A percentile compares a stretch with the other conserved stretches of the same genome.
Evolutionary conservation across 2,329 filamentous ascomycete species (phyloP).

Genomic region (Ploettnerulaceae sp.): DNA sequence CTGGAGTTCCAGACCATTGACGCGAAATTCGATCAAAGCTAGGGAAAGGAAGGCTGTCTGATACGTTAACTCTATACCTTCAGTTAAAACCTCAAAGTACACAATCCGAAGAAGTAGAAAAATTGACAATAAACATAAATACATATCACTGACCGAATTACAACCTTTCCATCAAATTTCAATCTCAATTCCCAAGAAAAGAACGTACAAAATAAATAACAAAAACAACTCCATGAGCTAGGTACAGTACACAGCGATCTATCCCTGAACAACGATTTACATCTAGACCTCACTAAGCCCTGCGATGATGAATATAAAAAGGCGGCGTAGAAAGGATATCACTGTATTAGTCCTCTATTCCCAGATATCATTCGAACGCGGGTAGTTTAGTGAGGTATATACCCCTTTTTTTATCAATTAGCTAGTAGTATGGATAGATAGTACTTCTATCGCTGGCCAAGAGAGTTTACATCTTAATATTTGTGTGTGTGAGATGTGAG

Average conservation of each 20-base stretch:
- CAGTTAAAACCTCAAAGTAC: too few species aligned
- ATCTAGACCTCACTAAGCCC: conserved; percentile 76
- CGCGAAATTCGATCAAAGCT: too few species aligned
- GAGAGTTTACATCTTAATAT: conserved; percentile 63
- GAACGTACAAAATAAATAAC: too few species aligned
- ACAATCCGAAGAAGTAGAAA: too few species aligned
- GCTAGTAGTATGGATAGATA: conserved; percentile 71
- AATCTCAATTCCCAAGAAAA: too few species aligned
- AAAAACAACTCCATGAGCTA: too few species aligned
- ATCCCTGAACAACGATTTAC: conserved; percentile 72
- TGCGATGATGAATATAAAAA: conserved; percentile 64
- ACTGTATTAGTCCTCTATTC: conserved; percentile 67
- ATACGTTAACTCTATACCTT: too few species aligned
- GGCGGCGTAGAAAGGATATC: conserved; percentile 65
- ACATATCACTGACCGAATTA: too few species aligned
- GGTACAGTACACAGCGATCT: conserved; percentile 70
- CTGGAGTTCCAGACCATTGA: too few species aligned
- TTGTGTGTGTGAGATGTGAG: conserved; percentile 44
- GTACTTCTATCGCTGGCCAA: conserved; percentile 68
- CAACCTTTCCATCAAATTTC: too few species aligned
- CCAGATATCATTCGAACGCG: conserved; percentile 68
- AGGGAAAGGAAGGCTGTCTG: too few species aligned
- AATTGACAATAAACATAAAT: too few species aligned
- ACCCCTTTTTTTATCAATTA: conserved; percentile 77
- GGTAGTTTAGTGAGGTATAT: conserved; percentile 77